Evolutionary conservation across 192 early-diverging fungal genomes (phyloP).

Genomic region (Umbelopsis vinacea): DNA sequence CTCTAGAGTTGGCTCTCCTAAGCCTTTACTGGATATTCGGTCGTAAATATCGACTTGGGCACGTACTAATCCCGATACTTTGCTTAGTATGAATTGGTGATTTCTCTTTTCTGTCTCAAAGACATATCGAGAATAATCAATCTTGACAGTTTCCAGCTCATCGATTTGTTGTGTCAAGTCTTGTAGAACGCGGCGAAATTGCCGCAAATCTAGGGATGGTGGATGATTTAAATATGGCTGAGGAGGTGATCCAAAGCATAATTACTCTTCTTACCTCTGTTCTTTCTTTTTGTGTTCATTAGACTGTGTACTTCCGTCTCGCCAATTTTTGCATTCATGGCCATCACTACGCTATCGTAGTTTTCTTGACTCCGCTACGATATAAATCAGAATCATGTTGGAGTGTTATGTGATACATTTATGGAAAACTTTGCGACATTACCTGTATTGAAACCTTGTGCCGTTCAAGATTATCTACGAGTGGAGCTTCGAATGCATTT

Average conservation of each 20-base stretch:
- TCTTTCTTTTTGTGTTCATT: conserved; percentile 35
- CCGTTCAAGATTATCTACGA: conserved; percentile 47
- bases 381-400: neutral
- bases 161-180: conserved; percentile 53
- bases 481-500: conserved; percentile 52
- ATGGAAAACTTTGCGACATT: neutral
- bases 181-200: conserved; percentile 44
- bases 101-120: conserved; percentile 52
- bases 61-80: conserved; percentile 47
- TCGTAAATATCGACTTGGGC: conserved; percentile 57
- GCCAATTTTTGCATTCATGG: conserved; percentile 52
- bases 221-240: neutral
- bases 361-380: conserved; percentile 41
- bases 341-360: conserved; percentile 46
- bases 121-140: conserved; percentile 46
- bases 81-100: conserved; percentile 48
- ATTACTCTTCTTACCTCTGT: neutral
- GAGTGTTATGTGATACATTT: neutral
- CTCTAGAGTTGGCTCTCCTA: conserved; percentile 54
- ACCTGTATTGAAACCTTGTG: conserved; percentile 46
- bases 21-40: conserved; percentile 49
- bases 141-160: conserved; percentile 52
- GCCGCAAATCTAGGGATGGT: conserved; percentile 37
- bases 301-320: conserved; percentile 51
- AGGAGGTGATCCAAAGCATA: no score